phyloP scores from a whole-genome alignment of 164 flowering plant species.

The Nelumbo lutea region DNA sequence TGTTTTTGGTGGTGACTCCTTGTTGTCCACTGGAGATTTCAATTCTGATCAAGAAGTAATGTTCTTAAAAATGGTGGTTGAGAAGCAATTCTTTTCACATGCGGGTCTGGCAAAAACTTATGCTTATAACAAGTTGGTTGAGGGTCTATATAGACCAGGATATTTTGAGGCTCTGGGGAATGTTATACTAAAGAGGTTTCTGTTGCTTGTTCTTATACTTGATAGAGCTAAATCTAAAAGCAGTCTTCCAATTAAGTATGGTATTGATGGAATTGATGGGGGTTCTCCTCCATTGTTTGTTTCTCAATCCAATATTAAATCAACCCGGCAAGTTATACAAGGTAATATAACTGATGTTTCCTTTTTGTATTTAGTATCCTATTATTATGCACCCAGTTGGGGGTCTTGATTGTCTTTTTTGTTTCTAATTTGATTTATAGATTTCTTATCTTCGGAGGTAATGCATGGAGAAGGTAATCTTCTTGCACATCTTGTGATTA shows the following conservation, averaged over 20 bases:
- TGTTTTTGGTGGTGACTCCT: slow-evolving; percentile 85
- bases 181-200: slow-evolving; percentile 76
- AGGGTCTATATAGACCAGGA: slow-evolving; percentile 87
- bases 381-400: not conserved
- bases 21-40: slow-evolving; percentile 48
- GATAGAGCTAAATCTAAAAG: slow-evolving; percentile 82
- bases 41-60: slow-evolving; percentile 56
- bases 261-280: slow-evolving; percentile 96
- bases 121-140: slow-evolving; percentile 88
- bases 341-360: slow-evolving; percentile 39
- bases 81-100: slow-evolving; percentile 75
- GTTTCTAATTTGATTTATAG: slow-evolving; percentile 29
- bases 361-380: not conserved
- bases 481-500: slow-evolving; percentile 67
- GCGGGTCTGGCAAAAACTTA: slow-evolving; percentile 65
- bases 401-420: slow-evolving; percentile 20
- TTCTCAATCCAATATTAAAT: slow-evolving; percentile 49
- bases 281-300: slow-evolving; percentile 86
- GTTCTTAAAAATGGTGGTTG: slow-evolving; percentile 75
- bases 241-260: slow-evolving; percentile 71
- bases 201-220: slow-evolving; percentile 77
- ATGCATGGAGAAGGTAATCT: slow-evolving; percentile 99
- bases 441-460: slow-evolving; percentile 68
- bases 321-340: slow-evolving; percentile 66
- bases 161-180: slow-evolving; percentile 80